Evolutionary conservation across 306 rosid species (phyloP).

Genomic region (Macrotyloma uniflorum): DNA sequence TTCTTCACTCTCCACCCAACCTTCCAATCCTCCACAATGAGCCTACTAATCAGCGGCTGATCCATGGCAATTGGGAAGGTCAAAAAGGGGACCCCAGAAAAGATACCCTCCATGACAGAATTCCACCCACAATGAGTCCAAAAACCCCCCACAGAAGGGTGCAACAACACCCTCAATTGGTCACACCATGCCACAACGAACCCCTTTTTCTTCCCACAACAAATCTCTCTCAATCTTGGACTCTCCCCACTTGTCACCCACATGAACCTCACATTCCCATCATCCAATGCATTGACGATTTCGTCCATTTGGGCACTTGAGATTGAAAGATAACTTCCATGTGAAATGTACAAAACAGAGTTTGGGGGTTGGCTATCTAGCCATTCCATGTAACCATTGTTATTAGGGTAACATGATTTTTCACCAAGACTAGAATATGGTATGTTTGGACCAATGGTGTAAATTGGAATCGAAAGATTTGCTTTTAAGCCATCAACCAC

Average conservation of each 20-base stretch:
- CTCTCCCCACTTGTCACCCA: slow-evolving; percentile 54
- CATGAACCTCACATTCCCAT: slow-evolving; percentile 46
- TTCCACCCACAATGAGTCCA: slow-evolving; percentile 74
- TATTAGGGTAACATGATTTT: not conserved
- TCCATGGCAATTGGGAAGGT: slow-evolving; percentile 57
- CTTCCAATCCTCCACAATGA: slow-evolving; percentile 62
- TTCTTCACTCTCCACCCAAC: slow-evolving; percentile 59
- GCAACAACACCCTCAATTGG: slow-evolving; percentile 60
- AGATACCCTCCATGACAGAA: slow-evolving; percentile 56
- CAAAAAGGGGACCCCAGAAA: slow-evolving; percentile 60
- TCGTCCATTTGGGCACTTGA: slow-evolving; percentile 59
- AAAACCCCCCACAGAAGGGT: slow-evolving; percentile 59
- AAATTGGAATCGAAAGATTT: slow-evolving; percentile 40
- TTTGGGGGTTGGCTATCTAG: slow-evolving; percentile 47
- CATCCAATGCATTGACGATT: slow-evolving; percentile 43
- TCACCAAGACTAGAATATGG: slow-evolving; percentile 35
- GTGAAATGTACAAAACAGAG: slow-evolving; percentile 58
- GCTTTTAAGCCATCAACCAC: slow-evolving; percentile 42
- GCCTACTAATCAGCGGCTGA: slow-evolving; percentile 45
- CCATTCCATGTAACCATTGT: slow-evolving; percentile 46
- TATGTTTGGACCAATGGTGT: slow-evolving; percentile 55
- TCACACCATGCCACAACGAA: slow-evolving; percentile 62
- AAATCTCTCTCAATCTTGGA: slow-evolving; percentile 32
- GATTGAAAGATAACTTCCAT: slow-evolving; percentile 56
- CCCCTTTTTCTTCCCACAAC: slow-evolving; percentile 41